Evolutionary conservation across 805 yeast species (phyloP), one percentile per base, ranked within the genome.

Genomic region (Suhomyces sp.): DNA sequence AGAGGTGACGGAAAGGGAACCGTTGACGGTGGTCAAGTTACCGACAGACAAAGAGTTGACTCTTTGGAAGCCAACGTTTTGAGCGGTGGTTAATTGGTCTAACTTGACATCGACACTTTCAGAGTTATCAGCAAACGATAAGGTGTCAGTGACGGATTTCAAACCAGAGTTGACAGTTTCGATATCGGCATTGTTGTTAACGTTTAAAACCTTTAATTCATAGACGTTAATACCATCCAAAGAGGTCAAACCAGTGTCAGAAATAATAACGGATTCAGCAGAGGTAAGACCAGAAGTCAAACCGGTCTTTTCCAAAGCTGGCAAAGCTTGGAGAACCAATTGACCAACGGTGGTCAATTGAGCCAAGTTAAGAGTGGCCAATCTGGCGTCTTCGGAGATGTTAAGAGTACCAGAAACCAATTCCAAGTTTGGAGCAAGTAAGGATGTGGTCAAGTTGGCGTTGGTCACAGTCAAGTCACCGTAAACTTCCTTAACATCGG

Each of bases 151-250:
- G 57, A 91, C 94, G 54, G 87, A 73, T 71, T 84, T 73, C 68
- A 93, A 81, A 57, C 82, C 83, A 49, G 93, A 84, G 68, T 86
- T 81, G 62, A 87, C 81, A 54, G 89, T 71, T 61, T 78, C 82
- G 71, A 94, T 82, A 69, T 85, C 81, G 60, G 71, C 76, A 84
- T 94, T 94, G 87, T 94, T 94, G 91, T 91, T 92, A 65, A 94
- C 82, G 78, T 93, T 79, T 76, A 86, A 85, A 48, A 67, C 68
- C 66, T 73, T 64, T 67, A 77, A 66, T 66, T 71, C 52, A 64
- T 62, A 72, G 48, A 80, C 81, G 59, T 73, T 69, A 65, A 87
- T 78, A 72, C 94, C 94, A 51, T 79, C 81, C 65, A 88, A 80
- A 47, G 85, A 73, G 64, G 78, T 78, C 67, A 88, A 78, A 60